phyloP scores from a whole-genome alignment of 768 basidiomycete species.

The Boletus eberwhitei region DNA sequence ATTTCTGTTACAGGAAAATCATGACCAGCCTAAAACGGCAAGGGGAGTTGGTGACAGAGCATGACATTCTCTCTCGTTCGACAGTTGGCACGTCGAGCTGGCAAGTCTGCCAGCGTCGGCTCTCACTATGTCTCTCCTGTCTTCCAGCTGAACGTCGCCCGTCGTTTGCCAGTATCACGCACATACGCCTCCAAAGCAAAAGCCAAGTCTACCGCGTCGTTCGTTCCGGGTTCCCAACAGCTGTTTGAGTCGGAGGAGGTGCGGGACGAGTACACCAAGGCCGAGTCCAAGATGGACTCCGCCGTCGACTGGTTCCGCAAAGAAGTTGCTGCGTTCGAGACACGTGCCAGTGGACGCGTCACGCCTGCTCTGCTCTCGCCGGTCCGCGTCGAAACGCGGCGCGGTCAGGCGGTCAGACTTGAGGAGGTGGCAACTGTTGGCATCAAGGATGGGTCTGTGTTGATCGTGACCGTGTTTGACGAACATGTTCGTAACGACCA shows the following conservation, averaged over 20 bases:
- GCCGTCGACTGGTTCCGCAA: slow-evolving; percentile 74
- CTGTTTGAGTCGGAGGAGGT: slow-evolving; percentile 52
- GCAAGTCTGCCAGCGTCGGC: not conserved
- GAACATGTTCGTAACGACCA: slow-evolving; percentile 54
- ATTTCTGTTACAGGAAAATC: not conserved
- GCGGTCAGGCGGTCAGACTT: slow-evolving; percentile 40
- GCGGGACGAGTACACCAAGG: slow-evolving; percentile 57
- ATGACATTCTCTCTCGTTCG: slow-evolving; percentile 10
- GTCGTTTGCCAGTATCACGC: slow-evolving; percentile 7
- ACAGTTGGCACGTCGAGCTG: slow-evolving; percentile 5
- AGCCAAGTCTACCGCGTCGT: slow-evolving; percentile 49
- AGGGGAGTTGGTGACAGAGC: not conserved
- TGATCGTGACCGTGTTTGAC: slow-evolving; percentile 76
- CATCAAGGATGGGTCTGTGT: slow-evolving; percentile 68
- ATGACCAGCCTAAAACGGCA: not conserved
- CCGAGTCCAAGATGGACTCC: slow-evolving; percentile 60
- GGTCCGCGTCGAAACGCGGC: slow-evolving; percentile 55
- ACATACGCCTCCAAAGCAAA: slow-evolving; percentile 31
- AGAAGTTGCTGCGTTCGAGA: slow-evolving; percentile 69
- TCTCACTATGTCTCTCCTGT: not conserved
- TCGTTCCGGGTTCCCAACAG: slow-evolving; percentile 68
- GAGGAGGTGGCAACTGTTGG: slow-evolving; percentile 81
- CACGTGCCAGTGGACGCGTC: slow-evolving; percentile 71
- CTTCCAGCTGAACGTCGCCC: not conserved
- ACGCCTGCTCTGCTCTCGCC: slow-evolving; percentile 68